Base-by-base conservation (phyloP, 208 protist genomes). In the Crithidia bombi region DNA sequence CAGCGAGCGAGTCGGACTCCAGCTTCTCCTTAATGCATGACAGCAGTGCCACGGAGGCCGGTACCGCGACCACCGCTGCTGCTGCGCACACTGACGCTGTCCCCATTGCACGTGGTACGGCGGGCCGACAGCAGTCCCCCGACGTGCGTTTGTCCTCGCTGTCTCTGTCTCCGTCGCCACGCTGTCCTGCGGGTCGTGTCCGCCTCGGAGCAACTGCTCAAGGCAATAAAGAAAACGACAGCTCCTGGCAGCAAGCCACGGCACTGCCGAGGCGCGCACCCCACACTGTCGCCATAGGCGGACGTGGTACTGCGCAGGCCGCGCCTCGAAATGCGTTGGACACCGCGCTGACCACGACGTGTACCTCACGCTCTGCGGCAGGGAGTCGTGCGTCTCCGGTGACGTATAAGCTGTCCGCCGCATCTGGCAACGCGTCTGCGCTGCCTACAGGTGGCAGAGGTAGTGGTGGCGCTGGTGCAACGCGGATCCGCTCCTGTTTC, bases 11-110 rank as follows among this genome's bases (percentile, higher is more conserved):
- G 21, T 74, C 69, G 9, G 33, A 67, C 41, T 74, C 69, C 15
- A 65, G 55, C 30, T 62, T 74, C 30, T 74, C 69, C 3, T 36
- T 67, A 39, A 51, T 61, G 59, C 26, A 58, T 17, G 62, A 47
- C 23, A 51, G 69, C 57, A 21, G 41, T 3, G 10, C 26, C 11
- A 64, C 26, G n/a, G 41, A 64, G 25, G 41, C 57, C 1, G 57
- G 38, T 10, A 38, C 15, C 9, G n/a, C 35, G n/a, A 12, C 54
- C 25, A 25, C 30, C 14, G n/a, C 51, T 32, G 25, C 25, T 14
- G 51, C 51, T 26, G 33, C 30, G n/a, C 3, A 26, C 30, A 25
- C 30, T 2, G 1, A 4, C n/a, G n/a, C n/a, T n/a, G n/a, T 43
- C 52, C 25, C 28, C 33, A 17, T 21, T 1, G 33, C 32, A 23